These are phyloP conservation scores for Amorphotheca resinae DNA, from an alignment of 495 filamentous ascomycete genomes.

Conservation along the genomic window DNA sequence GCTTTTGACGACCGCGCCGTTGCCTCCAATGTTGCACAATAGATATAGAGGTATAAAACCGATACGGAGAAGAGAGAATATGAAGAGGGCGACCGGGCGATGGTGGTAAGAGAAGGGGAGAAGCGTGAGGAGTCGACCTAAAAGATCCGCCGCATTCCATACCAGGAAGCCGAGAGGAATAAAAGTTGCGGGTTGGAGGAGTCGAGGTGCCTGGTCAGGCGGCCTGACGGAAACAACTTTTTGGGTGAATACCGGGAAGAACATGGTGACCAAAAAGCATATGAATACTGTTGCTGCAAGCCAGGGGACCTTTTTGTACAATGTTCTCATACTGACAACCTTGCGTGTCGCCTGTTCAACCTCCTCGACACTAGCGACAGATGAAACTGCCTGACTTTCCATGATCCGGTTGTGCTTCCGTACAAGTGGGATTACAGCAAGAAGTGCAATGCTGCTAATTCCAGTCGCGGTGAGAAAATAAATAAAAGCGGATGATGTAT, in stretches of 20 bases:
- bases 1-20: constrained; percentile 54
- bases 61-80: constrained; percentile 46
- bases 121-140: constrained; percentile 59
- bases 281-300: constrained; percentile 57
- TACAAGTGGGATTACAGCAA: constrained; percentile 39
- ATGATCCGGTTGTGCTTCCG: constrained; percentile 30
- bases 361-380: constrained; percentile 33
- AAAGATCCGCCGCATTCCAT: constrained; percentile 85
- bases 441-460: constrained; percentile 44
- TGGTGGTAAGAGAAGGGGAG: constrained; percentile 47
- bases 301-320: constrained; percentile 65
- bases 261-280: constrained; percentile 78
- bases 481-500: constrained; percentile 61
- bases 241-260: constrained; percentile 85
- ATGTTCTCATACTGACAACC: constrained; percentile 47
- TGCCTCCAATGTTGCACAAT: constrained; percentile 70
- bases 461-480: constrained; percentile 85
- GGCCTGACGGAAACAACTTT: constrained; percentile 60
- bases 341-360: constrained; percentile 36
- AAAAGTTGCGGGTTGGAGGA: constrained; percentile 64
- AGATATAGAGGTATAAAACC: constrained; percentile 76
- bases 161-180: constrained; percentile 84
- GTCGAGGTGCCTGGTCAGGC: constrained; percentile 32
- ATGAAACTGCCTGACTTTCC: constrained; percentile 25
- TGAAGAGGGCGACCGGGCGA: constrained; percentile 50